A percentile compares a stretch with the other conserved stretches of the same genome.
Conservation (phyloP, 345 rosid genomes). For the Tarenaya hassleriana region DNA sequence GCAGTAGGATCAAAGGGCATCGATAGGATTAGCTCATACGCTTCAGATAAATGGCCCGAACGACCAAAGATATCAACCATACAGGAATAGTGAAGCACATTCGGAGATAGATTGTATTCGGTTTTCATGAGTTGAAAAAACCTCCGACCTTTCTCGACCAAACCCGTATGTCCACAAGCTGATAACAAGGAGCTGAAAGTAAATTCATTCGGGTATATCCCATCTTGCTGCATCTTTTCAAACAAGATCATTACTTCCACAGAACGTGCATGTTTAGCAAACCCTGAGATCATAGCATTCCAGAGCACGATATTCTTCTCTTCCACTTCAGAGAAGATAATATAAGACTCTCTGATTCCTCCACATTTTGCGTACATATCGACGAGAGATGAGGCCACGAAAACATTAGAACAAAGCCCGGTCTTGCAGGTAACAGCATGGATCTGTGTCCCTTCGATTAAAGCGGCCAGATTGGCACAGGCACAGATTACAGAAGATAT, state of each 20-base stretch:
- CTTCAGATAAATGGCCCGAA: constrained; percentile 55
- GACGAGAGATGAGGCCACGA: constrained; percentile 56
- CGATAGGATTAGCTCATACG: constrained; percentile 44
- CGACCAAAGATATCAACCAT: constrained; percentile 82
- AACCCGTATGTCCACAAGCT: constrained; percentile 72
- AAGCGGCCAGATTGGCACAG: constrained; percentile 63
- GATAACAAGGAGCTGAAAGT: constrained; percentile 62
- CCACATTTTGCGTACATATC: constrained; percentile 93
- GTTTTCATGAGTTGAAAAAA: constrained; percentile 55
- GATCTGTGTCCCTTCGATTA: constrained; percentile 66
- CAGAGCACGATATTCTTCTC: constrained; percentile 54
- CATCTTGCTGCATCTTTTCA: constrained; percentile 79
- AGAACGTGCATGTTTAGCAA: constrained; percentile 53
- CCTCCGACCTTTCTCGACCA: constrained; percentile 51
- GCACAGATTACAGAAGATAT: constrained; percentile 66
- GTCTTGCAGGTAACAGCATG: constrained; percentile 53
- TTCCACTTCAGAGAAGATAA: constrained; percentile 38
- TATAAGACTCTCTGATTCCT: constrained; percentile 50
- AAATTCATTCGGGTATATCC: constrained; percentile 53
- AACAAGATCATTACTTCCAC: constrained; percentile 67
- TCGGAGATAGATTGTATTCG: constrained; percentile 41
- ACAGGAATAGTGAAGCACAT: constrained; percentile 69
- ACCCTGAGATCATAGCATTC: constrained; percentile 75
- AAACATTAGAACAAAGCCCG: constrained; percentile 49
- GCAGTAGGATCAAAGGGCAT: constrained; percentile 66